A percentile compares a stretch with the other conserved stretches of the same genome.
These are phyloP conservation scores for Pyrenophora teres DNA, from an alignment of 2,329 filamentous ascomycete genomes.

Conservation along the genomic window DNA sequence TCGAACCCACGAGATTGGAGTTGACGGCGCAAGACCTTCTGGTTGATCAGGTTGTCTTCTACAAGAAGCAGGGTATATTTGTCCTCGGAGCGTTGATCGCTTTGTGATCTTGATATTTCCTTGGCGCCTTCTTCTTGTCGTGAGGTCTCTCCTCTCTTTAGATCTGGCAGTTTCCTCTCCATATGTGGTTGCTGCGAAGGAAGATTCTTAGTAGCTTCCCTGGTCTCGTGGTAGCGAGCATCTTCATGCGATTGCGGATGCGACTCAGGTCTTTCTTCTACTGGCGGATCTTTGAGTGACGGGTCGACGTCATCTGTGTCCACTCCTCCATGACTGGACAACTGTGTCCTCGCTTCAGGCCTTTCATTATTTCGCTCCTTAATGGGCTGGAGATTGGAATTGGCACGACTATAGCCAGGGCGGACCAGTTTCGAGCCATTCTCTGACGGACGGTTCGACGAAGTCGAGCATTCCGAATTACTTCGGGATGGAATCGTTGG, in stretches of 20 bases:
- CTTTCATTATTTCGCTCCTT: constrained; percentile 29
- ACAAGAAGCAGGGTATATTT: constrained; percentile 49
- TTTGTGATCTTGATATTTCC: constrained; percentile 27
- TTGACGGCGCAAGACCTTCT: constrained; percentile 56
- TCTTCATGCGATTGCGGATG: constrained; percentile 31
- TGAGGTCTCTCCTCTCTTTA: constrained; percentile 31
- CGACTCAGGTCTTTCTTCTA: constrained; percentile 34
- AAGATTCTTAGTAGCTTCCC: constrained; percentile 20
- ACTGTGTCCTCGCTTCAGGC: constrained; percentile 5
- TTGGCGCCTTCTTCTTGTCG: constrained; percentile 28
- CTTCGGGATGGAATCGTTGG: constrained; percentile 31
- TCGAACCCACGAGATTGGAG: constrained; percentile 52
- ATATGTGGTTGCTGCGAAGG: constrained; percentile 11
- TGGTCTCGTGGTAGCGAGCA: constrained; percentile 30
- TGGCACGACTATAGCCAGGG: constrained; percentile 34
- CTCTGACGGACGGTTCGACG: constrained; percentile 7
- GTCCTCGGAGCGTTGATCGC: constrained; percentile 17
- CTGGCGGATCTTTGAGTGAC: constrained; percentile 41
- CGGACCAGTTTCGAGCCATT: constrained; percentile 17
- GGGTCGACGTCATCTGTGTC: constrained; percentile 22
- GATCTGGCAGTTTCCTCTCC: constrained; percentile 16
- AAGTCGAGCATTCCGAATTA: constrained; percentile 28
- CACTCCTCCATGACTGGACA: constrained; percentile 16
- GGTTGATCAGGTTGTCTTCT: constrained; percentile 57
- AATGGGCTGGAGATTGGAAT: constrained; percentile 35